Conservation (phyloP, 2,329 filamentous ascomycete species). For the Pseudocercospora fuligena region DNA sequence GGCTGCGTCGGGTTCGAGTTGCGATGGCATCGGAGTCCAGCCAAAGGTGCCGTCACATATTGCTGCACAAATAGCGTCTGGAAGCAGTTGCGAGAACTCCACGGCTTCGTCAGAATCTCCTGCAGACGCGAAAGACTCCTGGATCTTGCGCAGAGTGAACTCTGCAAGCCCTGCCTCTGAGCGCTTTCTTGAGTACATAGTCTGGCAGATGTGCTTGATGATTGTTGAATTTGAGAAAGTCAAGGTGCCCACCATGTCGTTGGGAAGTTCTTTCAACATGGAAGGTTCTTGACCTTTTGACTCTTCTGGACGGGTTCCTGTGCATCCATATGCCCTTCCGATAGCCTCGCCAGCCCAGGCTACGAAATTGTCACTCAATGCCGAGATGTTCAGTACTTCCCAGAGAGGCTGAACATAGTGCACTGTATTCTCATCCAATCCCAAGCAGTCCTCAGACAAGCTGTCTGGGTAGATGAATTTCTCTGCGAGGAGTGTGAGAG, state of each 20-base stretch:
- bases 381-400: conserved; percentile 26
- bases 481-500: conserved; percentile 73
- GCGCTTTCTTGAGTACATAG: conserved; percentile 37
- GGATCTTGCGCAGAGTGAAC: conserved; percentile 40
- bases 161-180: conserved; percentile 52
- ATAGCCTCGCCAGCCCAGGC: conserved; percentile 85
- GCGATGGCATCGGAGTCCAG: conserved; percentile 32
- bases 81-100: conserved; percentile 38
- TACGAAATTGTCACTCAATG: conserved; percentile 46
- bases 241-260: conserved; percentile 11
- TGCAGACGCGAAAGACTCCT: conserved; percentile 25
- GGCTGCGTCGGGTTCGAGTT: conserved; percentile 1
- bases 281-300: not conserved
- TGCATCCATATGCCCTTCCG: conserved; percentile 76
- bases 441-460: conserved; percentile 69
- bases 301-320: conserved; percentile 32
- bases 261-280: conserved; percentile 3
- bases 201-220: conserved; percentile 39
- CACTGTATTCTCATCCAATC: conserved; percentile 67
- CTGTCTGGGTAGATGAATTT: conserved; percentile 69
- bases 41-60: conserved; percentile 33
- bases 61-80: conserved; percentile 31
- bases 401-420: conserved; percentile 34
- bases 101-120: conserved; percentile 28
- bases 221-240: conserved; percentile 42